A percentile compares a stretch with the other conserved stretches of the same genome.
These are phyloP conservation scores for Leptographium flavum DNA, from an alignment of 2,329 filamentous ascomycete genomes.

Conservation along the genomic window DNA sequence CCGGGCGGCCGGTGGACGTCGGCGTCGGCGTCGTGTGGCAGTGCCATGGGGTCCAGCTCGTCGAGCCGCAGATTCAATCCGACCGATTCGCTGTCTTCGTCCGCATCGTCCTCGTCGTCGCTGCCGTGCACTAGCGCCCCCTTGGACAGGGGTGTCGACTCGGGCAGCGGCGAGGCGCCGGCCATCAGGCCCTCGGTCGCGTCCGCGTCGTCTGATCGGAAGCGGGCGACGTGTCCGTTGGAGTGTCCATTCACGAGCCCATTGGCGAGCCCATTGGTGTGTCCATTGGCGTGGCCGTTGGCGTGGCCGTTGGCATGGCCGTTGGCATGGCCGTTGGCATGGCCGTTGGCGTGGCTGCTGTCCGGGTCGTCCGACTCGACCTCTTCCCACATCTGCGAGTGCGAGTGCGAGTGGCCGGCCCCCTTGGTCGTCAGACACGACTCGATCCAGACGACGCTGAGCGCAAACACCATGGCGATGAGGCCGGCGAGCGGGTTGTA, in stretches of 20 bases:
- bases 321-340: too few species aligned
- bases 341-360: too few species aligned
- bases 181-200: constrained; percentile 40
- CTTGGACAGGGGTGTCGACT: constrained; percentile 27
- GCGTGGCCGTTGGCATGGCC: too few species aligned
- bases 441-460: constrained; percentile 72
- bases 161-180: constrained; percentile 42
- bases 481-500: constrained; percentile 71
- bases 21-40: constrained; percentile 7
- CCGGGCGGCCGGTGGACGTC: background rate
- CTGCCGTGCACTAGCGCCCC: background rate
- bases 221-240: constrained; percentile 23
- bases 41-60: constrained; percentile 34
- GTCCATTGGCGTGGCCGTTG: too few species aligned
- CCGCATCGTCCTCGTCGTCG: constrained; percentile 13
- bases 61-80: constrained; percentile 45
- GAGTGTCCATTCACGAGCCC: background rate
- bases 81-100: constrained; percentile 24
- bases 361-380: constrained; percentile 24
- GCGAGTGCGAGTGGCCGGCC: constrained; percentile 46
- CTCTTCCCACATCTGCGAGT: constrained; percentile 41
- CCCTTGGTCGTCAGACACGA: constrained; percentile 71
- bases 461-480: constrained; percentile 68
- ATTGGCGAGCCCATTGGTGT: background rate
- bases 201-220: constrained; percentile 29